Evolutionary conservation across 78 protist genomes (phyloP), one percentile per base, ranked within the genome.

Genomic region (Cyanophora paradoxa): DNA sequence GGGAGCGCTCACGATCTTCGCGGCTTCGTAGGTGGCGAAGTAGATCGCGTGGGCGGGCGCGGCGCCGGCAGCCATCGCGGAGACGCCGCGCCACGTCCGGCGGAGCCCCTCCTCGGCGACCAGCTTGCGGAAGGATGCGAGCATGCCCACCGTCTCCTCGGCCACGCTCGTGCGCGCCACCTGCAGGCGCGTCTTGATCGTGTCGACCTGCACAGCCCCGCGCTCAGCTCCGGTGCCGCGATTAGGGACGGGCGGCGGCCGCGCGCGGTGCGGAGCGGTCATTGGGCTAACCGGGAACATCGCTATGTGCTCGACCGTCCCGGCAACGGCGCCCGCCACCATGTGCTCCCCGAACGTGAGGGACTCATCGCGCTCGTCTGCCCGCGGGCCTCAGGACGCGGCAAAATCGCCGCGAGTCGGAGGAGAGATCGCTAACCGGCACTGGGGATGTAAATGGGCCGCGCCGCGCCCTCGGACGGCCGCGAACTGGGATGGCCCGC

Each of bases 281-380:
- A n/a, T n/a, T n/a, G n/a, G n/a, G n/a, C n/a, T n/a, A n/a, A n/a
- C 72, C 2, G 72, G 72, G 72, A 28, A 65, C 72, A 65, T 65
- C 56, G 31, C 22, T 33, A 14, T 26, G 56, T 65, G 72, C 54
- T 65, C 72, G 56, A 65, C 41, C 28, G 24, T 41, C 13, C 68
- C 68, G 6, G 72, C 48, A 6, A 41, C 3, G 37, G 40, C 6
- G 72, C 72, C 72, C 4, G 72, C 72, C 4, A 65, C 19, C 72
- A 65, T 65, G 72, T 65, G 72, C n/a, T 54, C 72, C 48, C 7
- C 31, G 26, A 24, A 41, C 33, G 19, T 65, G 39, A 65, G 56
- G n/a, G n/a, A n/a, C n/a, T n/a, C n/a, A n/a, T n/a, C n/a, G n/a
- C n/a, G n/a, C n/a, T n/a, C n/a, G n/a, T n/a, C n/a, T n/a, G n/a